phyloP scores from a whole-genome alignment of 768 basidiomycete species.

The Astraeus odoratus region DNA sequence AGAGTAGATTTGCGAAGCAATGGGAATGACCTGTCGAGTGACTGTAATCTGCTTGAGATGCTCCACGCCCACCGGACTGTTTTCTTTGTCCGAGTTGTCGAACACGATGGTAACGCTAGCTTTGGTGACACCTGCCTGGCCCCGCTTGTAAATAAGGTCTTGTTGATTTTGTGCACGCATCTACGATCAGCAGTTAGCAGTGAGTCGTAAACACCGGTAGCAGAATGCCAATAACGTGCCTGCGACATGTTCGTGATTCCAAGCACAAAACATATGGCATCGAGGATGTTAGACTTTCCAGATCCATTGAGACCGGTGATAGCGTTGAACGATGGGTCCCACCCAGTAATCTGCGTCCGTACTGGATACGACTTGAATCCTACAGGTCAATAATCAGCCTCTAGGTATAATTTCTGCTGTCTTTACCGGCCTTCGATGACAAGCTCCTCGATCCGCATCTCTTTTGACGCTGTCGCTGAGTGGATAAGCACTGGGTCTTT shows the following conservation, averaged over 20 bases:
- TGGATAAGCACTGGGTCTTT: too few relatives aligned
- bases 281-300: conserved; percentile 98
- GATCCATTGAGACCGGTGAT: conserved; percentile 96
- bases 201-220: too few relatives aligned
- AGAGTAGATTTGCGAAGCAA: background rate
- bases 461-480: too few relatives aligned
- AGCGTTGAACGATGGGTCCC: conserved; percentile 98
- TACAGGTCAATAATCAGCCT: conserved; percentile 21
- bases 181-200: conserved; percentile 38
- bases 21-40: conserved; percentile 75
- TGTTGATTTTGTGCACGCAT: conserved; percentile 94
- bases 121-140: conserved; percentile 94
- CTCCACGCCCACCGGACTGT: conserved; percentile 78
- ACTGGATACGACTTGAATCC: conserved; percentile 99
- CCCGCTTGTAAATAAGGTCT: conserved; percentile 98
- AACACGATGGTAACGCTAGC: conserved; percentile 98
- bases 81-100: conserved; percentile 87
- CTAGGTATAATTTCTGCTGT: background rate
- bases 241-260: conserved; percentile 97
- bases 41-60: conserved; percentile 87
- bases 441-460: conserved; percentile 92
- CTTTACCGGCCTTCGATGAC: conserved; percentile 73
- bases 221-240: conserved; percentile 33
- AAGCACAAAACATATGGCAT: conserved; percentile 98
- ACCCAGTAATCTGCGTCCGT: conserved; percentile 90